These are phyloP conservation scores for Alternaria sp. DNA, from an alignment of 2,329 filamentous ascomycete genomes.

Conservation along the genomic window DNA sequence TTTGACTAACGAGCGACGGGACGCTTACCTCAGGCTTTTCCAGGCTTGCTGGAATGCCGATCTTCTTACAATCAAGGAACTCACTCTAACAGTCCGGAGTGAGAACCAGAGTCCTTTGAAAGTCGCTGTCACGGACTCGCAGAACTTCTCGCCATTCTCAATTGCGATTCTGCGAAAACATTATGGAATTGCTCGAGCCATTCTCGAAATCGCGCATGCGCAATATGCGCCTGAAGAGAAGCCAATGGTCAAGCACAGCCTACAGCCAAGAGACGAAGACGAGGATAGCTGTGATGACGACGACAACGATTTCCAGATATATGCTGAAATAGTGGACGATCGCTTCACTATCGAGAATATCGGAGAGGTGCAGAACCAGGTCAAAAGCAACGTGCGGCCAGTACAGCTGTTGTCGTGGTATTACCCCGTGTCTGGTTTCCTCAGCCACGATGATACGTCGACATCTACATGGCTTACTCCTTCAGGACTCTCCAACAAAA, in stretches of 20 bases:
- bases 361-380: conserved; percentile 72
- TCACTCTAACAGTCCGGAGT: conserved; percentile 70
- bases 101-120: conserved; percentile 64
- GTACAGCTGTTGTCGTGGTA: conserved; percentile 58
- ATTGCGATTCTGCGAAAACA: conserved; percentile 75
- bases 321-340: conserved; percentile 67
- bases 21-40: conserved; percentile 73
- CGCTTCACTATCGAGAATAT: conserved; percentile 80
- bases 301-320: conserved; percentile 47
- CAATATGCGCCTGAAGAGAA: conserved; percentile 70
- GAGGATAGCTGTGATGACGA: conserved; percentile 40
- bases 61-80: conserved; percentile 68
- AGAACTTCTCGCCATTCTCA: conserved; percentile 68
- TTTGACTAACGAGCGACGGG: conserved; percentile 62
- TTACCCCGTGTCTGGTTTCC: conserved; percentile 22
- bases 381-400: conserved; percentile 71
- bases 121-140: conserved; percentile 66
- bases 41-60: conserved; percentile 80
- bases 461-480: neutral
- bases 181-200: conserved; percentile 67
- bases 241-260: conserved; percentile 55
- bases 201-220: conserved; percentile 74
- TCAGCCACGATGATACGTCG: conserved; percentile 10
- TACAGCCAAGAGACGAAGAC: conserved; percentile 53
- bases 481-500: neutral